Evolutionary conservation across 1,284 basidiomycete genomes (phyloP).

Genomic region (Ceratobasidium sp.): DNA sequence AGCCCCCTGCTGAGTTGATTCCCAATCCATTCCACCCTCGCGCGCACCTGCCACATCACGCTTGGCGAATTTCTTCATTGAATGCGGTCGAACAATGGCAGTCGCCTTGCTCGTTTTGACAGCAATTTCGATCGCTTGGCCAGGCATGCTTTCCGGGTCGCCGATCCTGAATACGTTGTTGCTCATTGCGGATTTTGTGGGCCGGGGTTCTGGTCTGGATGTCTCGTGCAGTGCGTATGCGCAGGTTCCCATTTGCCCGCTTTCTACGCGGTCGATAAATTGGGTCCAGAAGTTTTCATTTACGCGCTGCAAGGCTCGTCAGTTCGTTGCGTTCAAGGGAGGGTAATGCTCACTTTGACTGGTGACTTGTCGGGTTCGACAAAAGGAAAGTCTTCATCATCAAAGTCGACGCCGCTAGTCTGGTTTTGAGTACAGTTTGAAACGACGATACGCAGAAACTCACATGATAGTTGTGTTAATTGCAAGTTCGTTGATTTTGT

Average conservation of each 20-base stretch:
- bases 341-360: conserved; percentile 66
- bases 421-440: neutral
- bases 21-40: conserved; percentile 50
- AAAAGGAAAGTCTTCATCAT: conserved; percentile 73
- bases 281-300: conserved; percentile 82
- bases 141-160: conserved; percentile 69
- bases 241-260: conserved; percentile 74
- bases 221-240: conserved; percentile 75
- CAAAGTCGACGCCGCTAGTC: conserved; percentile 84
- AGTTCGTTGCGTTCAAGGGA: conserved; percentile 46
- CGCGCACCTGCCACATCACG: conserved; percentile 48
- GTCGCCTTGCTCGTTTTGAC: conserved; percentile 89
- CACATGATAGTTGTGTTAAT: conserved; percentile 74
- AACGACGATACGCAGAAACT: conserved; percentile 52
- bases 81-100: conserved; percentile 73
- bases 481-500: conserved; percentile 71
- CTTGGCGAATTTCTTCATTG: conserved; percentile 83
- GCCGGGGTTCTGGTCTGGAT: conserved; percentile 73
- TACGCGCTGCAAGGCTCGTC: conserved; percentile 61
- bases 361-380: conserved; percentile 73
- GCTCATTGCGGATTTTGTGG: conserved; percentile 72
- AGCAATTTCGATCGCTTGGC: conserved; percentile 78
- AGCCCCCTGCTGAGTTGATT: conserved; percentile 50
- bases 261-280: conserved; percentile 60
- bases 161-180: conserved; percentile 79